Evolutionary conservation across 2,329 filamentous ascomycete species (phyloP), one percentile per base, ranked within the genome.

Genomic region (Leptographium radiaticola): DNA sequence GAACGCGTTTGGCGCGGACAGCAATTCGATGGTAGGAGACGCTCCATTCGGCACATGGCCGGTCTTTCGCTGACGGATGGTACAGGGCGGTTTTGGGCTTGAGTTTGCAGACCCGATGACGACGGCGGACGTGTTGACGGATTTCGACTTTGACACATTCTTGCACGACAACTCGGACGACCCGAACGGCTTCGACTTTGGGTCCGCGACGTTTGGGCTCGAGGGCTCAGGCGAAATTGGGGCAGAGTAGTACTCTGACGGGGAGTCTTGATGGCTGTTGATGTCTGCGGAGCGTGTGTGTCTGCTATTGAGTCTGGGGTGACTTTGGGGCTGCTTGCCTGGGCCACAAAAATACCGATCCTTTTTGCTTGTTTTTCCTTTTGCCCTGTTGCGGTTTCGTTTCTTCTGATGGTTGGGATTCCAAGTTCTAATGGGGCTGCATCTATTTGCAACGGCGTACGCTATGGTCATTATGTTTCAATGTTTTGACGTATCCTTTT

Each of bases 71-170:
- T 62, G 58, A 65, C 56, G 30, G 25, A 15, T 42, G 9, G 12
- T 46, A 6, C 54, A 70, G 63, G 71, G 25, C 25, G 25, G 75
- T 55, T 79, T 79, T 53, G 64, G 62, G 46, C 73, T 83, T 66
- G 77, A 77, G 54, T 77, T 81, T 63, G 71, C 75, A 53, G 78
- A 81, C 58, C 76, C 79, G 2, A 64, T 76, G 31, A 70, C 71
- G 56, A 72, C 73, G 7, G 68, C 67, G 53, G 75, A 84, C 62
- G 80, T 84, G 39, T 70, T 85, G 49, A 80, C 79, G 60, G 81
- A 83, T 59, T 85, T 85, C 61, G 81, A 85, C 59, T 79, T 85
- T 59, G 81, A 85, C 65, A 83, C 81, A 2, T 85, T 85, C 70
- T 68, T 85, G 9, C 79, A 84, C 58, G 73, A 77, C 54, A 73